Conservation (phyloP, 1,284 basidiomycete genomes). For the Naganishia albida region DNA sequence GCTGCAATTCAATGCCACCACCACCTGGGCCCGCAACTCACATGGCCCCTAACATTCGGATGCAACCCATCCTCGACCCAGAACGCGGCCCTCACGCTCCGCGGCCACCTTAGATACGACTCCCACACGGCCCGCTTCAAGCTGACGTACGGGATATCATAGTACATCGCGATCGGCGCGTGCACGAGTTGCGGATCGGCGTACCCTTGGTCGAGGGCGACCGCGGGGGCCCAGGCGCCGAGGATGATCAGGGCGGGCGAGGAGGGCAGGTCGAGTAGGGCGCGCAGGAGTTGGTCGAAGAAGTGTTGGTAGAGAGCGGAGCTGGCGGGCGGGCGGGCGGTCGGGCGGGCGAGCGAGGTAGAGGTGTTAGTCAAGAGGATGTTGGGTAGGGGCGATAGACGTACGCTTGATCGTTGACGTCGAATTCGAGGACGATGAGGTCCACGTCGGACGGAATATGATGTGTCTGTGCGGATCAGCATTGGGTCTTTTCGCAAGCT, state of each 20-base stretch:
- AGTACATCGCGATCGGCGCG: conserved; percentile 52
- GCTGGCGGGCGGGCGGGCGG: conserved; percentile 27
- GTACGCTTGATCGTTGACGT: conserved; percentile 53
- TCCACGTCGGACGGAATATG: conserved; percentile 51
- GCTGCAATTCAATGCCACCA: no score
- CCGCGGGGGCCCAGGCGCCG: conserved; percentile 50
- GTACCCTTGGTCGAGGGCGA: conserved; percentile 51
- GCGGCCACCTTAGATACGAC: conserved; percentile 49
- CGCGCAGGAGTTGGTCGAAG: conserved; percentile 54
- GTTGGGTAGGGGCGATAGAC: conserved; percentile 5
- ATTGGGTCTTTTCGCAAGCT: not conserved
- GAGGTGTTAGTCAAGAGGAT: not conserved
- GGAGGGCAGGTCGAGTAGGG: conserved; percentile 48
- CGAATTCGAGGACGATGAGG: conserved; percentile 53
- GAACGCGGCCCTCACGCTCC: conserved; percentile 45
- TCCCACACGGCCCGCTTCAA: conserved; percentile 52
- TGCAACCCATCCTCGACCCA: conserved; percentile 48
- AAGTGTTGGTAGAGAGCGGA: conserved; percentile 46
- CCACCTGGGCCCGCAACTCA: no score
- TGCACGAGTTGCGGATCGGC: conserved; percentile 53
- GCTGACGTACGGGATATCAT: conserved; percentile 49
- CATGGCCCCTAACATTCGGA: conserved; percentile 52
- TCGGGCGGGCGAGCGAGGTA: not conserved
- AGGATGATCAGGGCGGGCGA: conserved; percentile 52
- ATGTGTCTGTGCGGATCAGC: conserved; percentile 42